Evolutionary conservation across 371 early-diverging fungal genomes (phyloP).

Genomic region (Mortierella polycephala): DNA sequence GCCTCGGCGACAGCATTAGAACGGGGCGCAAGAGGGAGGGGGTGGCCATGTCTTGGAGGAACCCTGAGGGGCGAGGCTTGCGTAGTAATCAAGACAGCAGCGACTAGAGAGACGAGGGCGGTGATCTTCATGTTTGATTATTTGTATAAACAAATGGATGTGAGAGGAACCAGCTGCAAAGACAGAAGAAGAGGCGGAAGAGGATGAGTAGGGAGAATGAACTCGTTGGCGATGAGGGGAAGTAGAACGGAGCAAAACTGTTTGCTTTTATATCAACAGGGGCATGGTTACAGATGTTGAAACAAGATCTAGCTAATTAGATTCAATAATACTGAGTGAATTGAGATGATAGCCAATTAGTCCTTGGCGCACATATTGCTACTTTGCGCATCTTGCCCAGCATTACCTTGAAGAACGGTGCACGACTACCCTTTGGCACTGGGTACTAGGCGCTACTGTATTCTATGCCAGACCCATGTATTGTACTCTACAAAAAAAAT

Average conservation of each 20-base stretch:
- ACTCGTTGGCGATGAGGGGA: slow-evolving; percentile 1
- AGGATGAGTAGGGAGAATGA: background rate
- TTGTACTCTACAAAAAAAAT: too few relatives aligned
- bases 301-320: too few relatives aligned
- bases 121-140: slow-evolving; percentile 24
- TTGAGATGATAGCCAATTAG: too few relatives aligned
- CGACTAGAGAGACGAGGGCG: slow-evolving; percentile 35
- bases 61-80: slow-evolving; percentile 28
- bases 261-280: slow-evolving; percentile 15
- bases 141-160: background rate
- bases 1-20: slow-evolving; percentile 18
- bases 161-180: background rate
- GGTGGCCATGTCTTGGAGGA: background rate
- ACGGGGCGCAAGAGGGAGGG: too few relatives aligned
- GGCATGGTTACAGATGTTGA: too few relatives aligned
- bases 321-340: too few relatives aligned
- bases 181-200: background rate
- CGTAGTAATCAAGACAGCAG: slow-evolving; percentile 31
- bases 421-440: too few relatives aligned
- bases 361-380: too few relatives aligned
- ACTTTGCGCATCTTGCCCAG: too few relatives aligned
- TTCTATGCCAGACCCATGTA: too few relatives aligned
- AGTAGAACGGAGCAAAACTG: background rate
- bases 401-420: too few relatives aligned
- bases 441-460: too few relatives aligned